Conservation (phyloP, 768 basidiomycete species). For the Hortiboletus campestris region DNA sequence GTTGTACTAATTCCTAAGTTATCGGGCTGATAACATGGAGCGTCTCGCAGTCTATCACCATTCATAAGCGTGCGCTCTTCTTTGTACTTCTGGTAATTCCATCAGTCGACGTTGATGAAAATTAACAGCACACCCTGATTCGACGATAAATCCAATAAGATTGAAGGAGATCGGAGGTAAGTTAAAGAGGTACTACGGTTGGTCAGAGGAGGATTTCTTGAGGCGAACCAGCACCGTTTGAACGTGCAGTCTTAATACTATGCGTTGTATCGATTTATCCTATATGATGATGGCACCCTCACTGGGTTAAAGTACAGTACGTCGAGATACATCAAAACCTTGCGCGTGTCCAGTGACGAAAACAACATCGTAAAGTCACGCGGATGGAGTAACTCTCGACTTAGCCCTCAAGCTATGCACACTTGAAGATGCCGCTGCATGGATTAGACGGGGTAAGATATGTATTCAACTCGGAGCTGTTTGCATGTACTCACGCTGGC, state of each 20-base stretch:
- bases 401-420: neutral
- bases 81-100: neutral
- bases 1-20: constrained; percentile 9
- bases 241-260: neutral
- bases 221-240: constrained; percentile 12
- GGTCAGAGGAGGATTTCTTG: constrained; percentile 49
- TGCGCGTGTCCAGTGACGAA: neutral
- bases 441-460: neutral
- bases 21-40: neutral
- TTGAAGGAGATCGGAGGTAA: constrained; percentile 55
- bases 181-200: constrained; percentile 64
- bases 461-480: neutral
- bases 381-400: neutral
- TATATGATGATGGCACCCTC: neutral
- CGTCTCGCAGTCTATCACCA: constrained; percentile 55
- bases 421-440: constrained; percentile 1
- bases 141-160: constrained; percentile 48
- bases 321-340: neutral
- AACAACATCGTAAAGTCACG: neutral
- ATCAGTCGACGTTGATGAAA: neutral
- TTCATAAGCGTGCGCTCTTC: constrained; percentile 63
- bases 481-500: constrained; percentile 18
- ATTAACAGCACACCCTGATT: constrained; percentile 67
- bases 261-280: neutral
- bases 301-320: neutral